Base-by-base conservation (phyloP, 2,329 filamentous ascomycete species). In the Xylaria sp. region DNA sequence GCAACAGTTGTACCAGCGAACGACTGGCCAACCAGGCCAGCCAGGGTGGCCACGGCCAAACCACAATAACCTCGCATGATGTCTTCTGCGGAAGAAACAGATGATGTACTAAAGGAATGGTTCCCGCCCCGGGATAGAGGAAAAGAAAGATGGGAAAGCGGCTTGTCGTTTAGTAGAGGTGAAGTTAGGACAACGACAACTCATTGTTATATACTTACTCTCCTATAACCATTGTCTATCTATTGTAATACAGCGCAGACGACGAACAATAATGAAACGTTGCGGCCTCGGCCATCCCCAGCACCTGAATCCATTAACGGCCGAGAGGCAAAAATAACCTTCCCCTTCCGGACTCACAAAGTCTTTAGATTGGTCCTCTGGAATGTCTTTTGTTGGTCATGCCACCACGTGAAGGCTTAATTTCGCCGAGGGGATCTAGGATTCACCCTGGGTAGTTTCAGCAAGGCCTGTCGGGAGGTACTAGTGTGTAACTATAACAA, bases 341-440 rank as follows among this genome's bases (percentile, higher is more conserved):
- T 72, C 70, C 70, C 42, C 58, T 69, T 72, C 60, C 8, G 68
- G 70, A 61, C 40, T 55, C 47, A 48, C 32, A 47, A 57, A 50
- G 37, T 13, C 51, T 58, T 23, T 37, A n/a, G 32, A 10, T 58
- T 62, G 35, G 54, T 21, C 51, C 32, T 54, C 35, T 62, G 51
- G 51, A 40, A 50, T 35, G 10, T 47, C 9, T 53, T 60, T 10
- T 61, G 37, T 29, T 58, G 59, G 70, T 69, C 68, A 69, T 64
- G 64, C 63, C 68, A 67, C 53, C 62, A 18, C 21, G 32, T 10
- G 32, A 51, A 40, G 25, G 51, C 57, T 44, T 21, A 60, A 69
- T 69, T 71, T 71, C 67, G 67, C 69, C 69, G 69, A 71, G 51
- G 63, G 16, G 42, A 53, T 40, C 61, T 21, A 32, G 64, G 25